These are phyloP conservation scores for Podila minutissima DNA, from an alignment of 192 early-diverging fungal genomes.

Conservation along the genomic window DNA sequence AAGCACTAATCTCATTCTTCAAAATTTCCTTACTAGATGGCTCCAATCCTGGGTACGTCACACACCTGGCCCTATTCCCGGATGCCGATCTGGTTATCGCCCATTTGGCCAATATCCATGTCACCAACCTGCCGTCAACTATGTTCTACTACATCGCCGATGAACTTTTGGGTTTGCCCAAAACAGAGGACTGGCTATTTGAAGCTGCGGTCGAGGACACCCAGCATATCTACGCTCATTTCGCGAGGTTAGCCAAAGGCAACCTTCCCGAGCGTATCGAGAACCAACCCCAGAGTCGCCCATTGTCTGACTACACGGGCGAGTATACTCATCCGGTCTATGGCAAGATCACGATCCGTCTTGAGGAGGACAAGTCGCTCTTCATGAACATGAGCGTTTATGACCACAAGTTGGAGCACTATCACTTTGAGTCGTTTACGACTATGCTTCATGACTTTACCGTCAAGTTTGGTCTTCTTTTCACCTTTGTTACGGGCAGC, in stretches of 20 bases:
- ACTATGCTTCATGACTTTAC: background rate
- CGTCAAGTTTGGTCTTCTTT: background rate
- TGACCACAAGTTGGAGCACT: background rate
- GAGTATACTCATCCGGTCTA: background rate
- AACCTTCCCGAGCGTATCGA: background rate
- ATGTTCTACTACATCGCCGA: background rate
- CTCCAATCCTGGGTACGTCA: background rate
- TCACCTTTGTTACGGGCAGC: background rate
- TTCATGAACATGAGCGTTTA: background rate
- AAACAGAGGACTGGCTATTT: background rate
- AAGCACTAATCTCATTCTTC: background rate
- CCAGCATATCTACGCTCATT: background rate
- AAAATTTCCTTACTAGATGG: conserved; percentile 5
- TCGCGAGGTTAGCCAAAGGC: background rate
- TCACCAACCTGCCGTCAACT: background rate
- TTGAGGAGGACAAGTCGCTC: background rate
- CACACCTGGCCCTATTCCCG: background rate
- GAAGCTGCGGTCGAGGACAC: background rate
- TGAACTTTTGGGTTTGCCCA: background rate
- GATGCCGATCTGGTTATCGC: conserved; percentile 9
- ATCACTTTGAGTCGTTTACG: background rate
- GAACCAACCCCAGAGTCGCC: background rate
- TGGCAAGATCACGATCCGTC: too few relatives aligned
- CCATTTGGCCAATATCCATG: background rate
- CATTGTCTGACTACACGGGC: background rate